Evolutionary conservation across 495 filamentous ascomycete genomes (phyloP).

Genomic region (Usnea hakonensis): DNA sequence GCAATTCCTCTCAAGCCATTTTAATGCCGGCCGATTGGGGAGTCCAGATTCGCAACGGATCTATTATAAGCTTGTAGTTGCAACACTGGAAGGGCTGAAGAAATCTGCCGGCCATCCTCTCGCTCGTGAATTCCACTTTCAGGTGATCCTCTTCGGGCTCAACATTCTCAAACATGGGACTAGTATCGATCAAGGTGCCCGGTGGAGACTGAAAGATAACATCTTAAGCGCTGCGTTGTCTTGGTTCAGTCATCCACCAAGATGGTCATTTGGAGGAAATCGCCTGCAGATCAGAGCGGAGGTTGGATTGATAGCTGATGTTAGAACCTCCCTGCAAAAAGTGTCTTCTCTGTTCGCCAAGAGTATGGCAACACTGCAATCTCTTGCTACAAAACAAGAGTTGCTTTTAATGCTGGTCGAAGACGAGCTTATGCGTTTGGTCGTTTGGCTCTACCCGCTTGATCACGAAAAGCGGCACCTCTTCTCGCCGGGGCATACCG

Average conservation of each 20-base stretch:
- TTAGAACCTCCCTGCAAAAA: constrained; percentile 52
- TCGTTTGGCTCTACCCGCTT: constrained; percentile 84
- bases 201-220: constrained; percentile 77
- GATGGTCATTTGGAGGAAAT: constrained; percentile 95
- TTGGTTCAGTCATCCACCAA: constrained; percentile 78
- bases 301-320: constrained; percentile 70
- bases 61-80: constrained; percentile 68
- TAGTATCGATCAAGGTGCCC: constrained; percentile 47
- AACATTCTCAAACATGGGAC: constrained; percentile 64
- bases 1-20: constrained; percentile 88
- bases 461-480: constrained; percentile 57
- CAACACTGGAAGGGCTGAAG: constrained; percentile 65
- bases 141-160: constrained; percentile 74
- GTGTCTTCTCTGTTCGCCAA: constrained; percentile 51
- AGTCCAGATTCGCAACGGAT: constrained; percentile 70
- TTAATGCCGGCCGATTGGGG: constrained; percentile 77
- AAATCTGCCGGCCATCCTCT: constrained; percentile 71
- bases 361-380: constrained; percentile 47
- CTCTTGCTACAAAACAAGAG: constrained; percentile 69
- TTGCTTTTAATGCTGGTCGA: constrained; percentile 70
- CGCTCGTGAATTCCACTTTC: constrained; percentile 82
- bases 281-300: constrained; percentile 89
- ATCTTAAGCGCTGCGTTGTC: constrained; percentile 74
- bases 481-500: constrained; percentile 32
- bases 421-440: constrained; percentile 75